Base-by-base conservation (phyloP, 2,329 filamentous ascomycete species). In the Huntiella abstrusa region DNA sequence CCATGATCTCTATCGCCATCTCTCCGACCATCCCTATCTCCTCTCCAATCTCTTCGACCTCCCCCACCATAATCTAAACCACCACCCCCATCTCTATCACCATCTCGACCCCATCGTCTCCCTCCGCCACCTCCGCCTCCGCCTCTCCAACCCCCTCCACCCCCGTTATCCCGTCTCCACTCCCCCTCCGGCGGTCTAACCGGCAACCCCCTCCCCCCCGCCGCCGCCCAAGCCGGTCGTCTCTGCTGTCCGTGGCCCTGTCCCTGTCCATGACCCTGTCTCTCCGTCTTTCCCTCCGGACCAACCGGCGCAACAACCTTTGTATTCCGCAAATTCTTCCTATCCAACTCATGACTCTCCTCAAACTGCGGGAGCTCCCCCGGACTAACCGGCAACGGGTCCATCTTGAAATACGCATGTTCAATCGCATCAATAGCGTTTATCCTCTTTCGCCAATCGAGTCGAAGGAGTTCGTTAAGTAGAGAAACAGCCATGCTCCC, bases 301-400 rank as follows among this genome's bases (percentile, higher is more conserved):
- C 85, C 88, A 10, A 87, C 88, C 54, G 88, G 88, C 8, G 88
- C 70, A 16, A 79, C 81, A 16, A 81, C 81, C 15, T 84, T 84
- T 56, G 91, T 80, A 49, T 86, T 82, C 53, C 92, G 80, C 54
- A 86, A 88, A 62, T 88, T 92, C 59, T 86, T 77, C 43, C 88
- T 75, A 59, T 98, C 91, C n/a, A 96, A 68, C 61, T 98, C 91
- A 61, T 98, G 91, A 39, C 86, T 94, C 56, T 95, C 88, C 58
- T 93, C 84, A 56, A 94, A 96, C 12, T 67, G 73, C 2, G 91
- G 91, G n/a, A 98, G 72, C 43, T 96, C 86, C 52, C 81, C 79
- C 1, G 91, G 85, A 47, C 74, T 73, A 35, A 87, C 77, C 6
- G 91, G 91, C 4, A 81, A 67, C 3, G 91, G 91, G 1, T 72